A percentile compares a stretch with the other conserved stretches of the same genome.
Conservation (phyloP, 768 basidiomycete genomes). For the Boletellus sp. region DNA sequence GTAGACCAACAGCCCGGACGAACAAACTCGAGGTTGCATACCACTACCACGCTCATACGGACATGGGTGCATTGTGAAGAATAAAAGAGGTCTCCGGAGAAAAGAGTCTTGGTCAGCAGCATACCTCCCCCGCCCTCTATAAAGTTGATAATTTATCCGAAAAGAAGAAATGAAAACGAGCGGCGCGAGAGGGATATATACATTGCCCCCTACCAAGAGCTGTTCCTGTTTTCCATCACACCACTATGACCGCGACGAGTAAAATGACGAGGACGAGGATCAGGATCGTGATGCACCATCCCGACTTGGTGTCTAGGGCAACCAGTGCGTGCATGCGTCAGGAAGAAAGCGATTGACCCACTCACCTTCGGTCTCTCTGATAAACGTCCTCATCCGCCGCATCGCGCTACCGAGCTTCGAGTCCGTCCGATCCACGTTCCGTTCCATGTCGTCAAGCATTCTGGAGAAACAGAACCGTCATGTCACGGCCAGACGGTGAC, state of each 20-base stretch:
- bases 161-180: background rate
- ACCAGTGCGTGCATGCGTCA: constrained; percentile 3
- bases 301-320: constrained; percentile 87
- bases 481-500: too few species aligned
- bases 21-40: too few species aligned
- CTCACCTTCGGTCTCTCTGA: constrained; percentile 78
- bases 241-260: constrained; percentile 73
- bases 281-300: constrained; percentile 85
- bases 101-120: too few species aligned
- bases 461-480: constrained; percentile 37
- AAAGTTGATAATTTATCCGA: constrained; percentile 15
- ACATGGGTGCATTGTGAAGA: too few species aligned
- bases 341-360: background rate
- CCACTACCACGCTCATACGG: too few species aligned
- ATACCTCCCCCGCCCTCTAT: too few species aligned
- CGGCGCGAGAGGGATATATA: background rate
- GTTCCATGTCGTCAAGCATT: constrained; percentile 75
- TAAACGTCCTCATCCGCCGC: constrained; percentile 70
- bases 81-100: too few species aligned
- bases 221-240: too few species aligned
- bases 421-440: constrained; percentile 67
- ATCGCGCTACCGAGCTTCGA: constrained; percentile 62
- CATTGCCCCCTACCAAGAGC: too few species aligned
- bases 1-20: too few species aligned
- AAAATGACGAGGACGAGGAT: constrained; percentile 76